Evolutionary conservation across 1,139 yeast genomes (phyloP).

Genomic region (Hemisphaericaspora lyxosophila): DNA sequence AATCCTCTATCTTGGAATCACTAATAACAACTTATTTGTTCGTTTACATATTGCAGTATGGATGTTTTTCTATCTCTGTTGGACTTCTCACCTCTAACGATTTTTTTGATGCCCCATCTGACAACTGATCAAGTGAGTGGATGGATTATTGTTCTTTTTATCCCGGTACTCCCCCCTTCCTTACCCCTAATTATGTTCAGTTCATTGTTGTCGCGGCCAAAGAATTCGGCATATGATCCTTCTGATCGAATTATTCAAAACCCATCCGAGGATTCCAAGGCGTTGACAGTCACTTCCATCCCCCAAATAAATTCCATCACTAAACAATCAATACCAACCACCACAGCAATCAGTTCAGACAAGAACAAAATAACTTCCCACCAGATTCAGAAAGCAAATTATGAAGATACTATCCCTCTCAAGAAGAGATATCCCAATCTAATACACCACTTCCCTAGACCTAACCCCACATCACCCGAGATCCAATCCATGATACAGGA

Average conservation of each 20-base stretch:
- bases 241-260: slow-evolving; percentile 11
- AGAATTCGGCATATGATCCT: slow-evolving; percentile 19
- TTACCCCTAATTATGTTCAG: slow-evolving; percentile 37
- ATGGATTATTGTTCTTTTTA: not conserved
- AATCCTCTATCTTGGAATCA: no score
- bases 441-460: slow-evolving; percentile 41
- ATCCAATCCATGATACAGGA: slow-evolving; percentile 27
- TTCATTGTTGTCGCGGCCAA: slow-evolving; percentile 32
- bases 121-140: not conserved
- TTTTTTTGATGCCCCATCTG: no score
- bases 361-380: no score
- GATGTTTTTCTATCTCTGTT: no score
- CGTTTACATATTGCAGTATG: not conserved
- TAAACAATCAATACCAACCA: not conserved
- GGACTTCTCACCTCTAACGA: no score
- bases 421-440: slow-evolving; percentile 40
- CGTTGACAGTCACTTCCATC: slow-evolving; percentile 3
- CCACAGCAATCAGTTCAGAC: slow-evolving; percentile 1
- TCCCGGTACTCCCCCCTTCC: no score
- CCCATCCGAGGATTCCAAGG: slow-evolving; percentile 1
- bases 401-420: slow-evolving; percentile 43
- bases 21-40: no score
- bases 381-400: no score
- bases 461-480: slow-evolving; percentile 20
- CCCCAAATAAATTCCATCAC: slow-evolving; percentile 2